Evolutionary conservation across 305 asterid species (phyloP).

Genomic region (Fraxinus baroniana): DNA sequence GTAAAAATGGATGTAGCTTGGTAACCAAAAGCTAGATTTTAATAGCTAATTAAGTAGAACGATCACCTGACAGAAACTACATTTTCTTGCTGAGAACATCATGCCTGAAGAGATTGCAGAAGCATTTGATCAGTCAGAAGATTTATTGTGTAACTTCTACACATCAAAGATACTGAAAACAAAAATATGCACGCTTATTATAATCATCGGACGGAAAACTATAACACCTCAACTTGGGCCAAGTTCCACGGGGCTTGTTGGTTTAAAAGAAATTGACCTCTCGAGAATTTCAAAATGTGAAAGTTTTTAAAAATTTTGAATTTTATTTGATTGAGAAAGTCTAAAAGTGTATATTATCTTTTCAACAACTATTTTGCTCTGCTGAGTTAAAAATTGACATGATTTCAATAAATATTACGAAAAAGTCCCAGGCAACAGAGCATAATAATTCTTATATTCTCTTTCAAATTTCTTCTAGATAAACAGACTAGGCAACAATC

Average conservation of each 20-base stretch:
- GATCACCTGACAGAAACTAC: slow-evolving; percentile 1
- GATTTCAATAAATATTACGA: background rate
- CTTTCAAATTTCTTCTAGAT: background rate
- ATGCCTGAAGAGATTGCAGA: background rate
- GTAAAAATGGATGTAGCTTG: background rate
- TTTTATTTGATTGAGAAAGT: background rate
- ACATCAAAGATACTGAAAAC: background rate
- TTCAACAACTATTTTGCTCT: background rate
- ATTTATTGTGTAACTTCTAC: background rate
- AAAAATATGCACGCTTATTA: background rate
- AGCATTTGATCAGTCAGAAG: background rate
- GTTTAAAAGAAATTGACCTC: background rate
- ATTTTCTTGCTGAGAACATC: background rate
- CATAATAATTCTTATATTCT: background rate
- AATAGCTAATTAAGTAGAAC: background rate
- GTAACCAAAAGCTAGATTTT: slow-evolving; percentile 6
- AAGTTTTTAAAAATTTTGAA: background rate
- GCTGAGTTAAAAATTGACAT: background rate
- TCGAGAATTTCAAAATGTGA: background rate
- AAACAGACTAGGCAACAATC: background rate
- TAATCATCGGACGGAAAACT: background rate
- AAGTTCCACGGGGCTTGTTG: background rate
- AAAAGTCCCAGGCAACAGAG: background rate
- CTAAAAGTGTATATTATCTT: background rate
- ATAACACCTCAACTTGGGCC: background rate